These are phyloP conservation scores for Colletotrichum zoysiae DNA, from an alignment of 2,329 filamentous ascomycete species.

Conservation along the genomic window DNA sequence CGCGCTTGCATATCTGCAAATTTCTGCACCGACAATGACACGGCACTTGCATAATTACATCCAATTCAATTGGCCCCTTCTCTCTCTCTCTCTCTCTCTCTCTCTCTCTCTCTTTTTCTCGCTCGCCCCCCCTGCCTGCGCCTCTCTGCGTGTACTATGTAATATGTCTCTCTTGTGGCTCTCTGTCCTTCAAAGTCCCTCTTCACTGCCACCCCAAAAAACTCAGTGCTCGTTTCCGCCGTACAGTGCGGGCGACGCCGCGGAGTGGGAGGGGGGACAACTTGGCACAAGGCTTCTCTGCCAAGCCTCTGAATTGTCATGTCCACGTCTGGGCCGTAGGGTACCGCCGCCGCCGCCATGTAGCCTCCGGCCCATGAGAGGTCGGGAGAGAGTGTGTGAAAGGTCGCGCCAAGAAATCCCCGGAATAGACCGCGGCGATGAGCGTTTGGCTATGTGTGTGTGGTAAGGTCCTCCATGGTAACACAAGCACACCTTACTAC, in stretches of 20 bases:
- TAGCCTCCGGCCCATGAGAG: constrained; percentile 19
- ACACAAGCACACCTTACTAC: background rate
- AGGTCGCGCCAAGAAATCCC: constrained; percentile 32
- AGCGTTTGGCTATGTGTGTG: constrained; percentile 18
- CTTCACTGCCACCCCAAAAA: constrained; percentile 11
- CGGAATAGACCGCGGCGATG: constrained; percentile 37
- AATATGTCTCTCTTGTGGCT: background rate
- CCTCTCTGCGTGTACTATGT: background rate
- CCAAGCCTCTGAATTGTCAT: constrained; percentile 39
- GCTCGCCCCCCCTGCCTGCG: background rate
- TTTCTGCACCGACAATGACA: constrained; percentile 9
- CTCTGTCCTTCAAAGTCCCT: constrained; percentile 3
- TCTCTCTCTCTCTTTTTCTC: background rate
- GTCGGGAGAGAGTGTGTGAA: background rate
- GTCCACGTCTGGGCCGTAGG: constrained; percentile 38
- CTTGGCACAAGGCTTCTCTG: constrained; percentile 27
- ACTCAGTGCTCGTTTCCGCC: constrained; percentile 9
- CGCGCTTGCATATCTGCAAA: constrained; percentile 12
- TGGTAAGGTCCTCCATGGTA: constrained; percentile 15
- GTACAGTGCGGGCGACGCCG: constrained; percentile 15
- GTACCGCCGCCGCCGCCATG: background rate
- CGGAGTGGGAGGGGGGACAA: no score
- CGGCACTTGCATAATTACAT: constrained; percentile 9
- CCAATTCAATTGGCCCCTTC: background rate
- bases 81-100: background rate